Evolutionary conservation across 2,329 filamentous ascomycete species (phyloP).

Genomic region (Dactylella cylindrospora): DNA sequence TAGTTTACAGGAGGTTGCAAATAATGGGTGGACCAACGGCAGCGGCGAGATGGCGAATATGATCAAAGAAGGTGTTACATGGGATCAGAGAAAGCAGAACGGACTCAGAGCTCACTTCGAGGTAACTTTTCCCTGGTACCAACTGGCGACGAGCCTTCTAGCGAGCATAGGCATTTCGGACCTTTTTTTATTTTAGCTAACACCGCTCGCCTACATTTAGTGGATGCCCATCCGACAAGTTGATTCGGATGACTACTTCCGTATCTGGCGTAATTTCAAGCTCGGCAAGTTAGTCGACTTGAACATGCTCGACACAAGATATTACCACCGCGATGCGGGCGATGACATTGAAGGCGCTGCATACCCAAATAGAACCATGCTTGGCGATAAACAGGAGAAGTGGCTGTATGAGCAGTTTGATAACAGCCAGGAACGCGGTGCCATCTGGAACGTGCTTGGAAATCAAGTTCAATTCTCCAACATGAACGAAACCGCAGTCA

Average conservation of each 20-base stretch:
- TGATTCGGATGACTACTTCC: constrained; percentile 68
- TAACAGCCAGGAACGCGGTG: constrained; percentile 64
- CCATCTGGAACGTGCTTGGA: constrained; percentile 70
- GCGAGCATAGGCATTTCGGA: background rate
- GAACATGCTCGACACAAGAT: constrained; percentile 68
- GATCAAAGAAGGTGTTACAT: constrained; percentile 63
- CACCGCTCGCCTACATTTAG: constrained; percentile 67
- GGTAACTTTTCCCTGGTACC: constrained; percentile 17
- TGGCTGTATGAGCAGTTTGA: constrained; percentile 69
- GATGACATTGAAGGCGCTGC: constrained; percentile 62
- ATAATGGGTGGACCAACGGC: constrained; percentile 68
- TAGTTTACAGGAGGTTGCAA: constrained; percentile 58
- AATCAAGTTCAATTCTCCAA: constrained; percentile 70
- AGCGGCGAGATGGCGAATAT: constrained; percentile 62
- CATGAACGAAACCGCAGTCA: constrained; percentile 50
- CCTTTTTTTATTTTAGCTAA: constrained; percentile 2
- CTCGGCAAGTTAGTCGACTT: constrained; percentile 68
- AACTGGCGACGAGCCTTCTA: background rate
- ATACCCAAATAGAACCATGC: constrained; percentile 65
- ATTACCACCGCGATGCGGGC: constrained; percentile 69
- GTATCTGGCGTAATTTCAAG: constrained; percentile 68
- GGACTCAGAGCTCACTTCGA: constrained; percentile 71
- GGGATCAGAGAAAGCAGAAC: constrained; percentile 74
- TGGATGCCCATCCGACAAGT: constrained; percentile 66
- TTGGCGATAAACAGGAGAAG: constrained; percentile 71